These are phyloP conservation scores for Prillingera fragicola DNA, from an alignment of 1,284 basidiomycete species.

Conservation along the genomic window DNA sequence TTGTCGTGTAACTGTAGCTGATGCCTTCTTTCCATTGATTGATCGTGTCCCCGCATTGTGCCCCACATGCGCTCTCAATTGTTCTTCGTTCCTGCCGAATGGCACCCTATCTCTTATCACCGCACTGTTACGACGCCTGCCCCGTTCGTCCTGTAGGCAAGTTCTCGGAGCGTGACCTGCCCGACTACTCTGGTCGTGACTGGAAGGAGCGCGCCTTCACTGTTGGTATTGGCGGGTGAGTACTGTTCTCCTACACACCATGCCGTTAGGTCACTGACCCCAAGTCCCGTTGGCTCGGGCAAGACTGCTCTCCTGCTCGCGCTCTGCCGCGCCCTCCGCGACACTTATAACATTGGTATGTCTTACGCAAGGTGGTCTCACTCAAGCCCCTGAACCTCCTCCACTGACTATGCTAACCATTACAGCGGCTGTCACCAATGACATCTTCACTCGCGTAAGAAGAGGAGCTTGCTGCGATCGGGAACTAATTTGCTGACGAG, in stretches of 20 bases:
- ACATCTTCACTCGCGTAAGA: slow-evolving; percentile 76
- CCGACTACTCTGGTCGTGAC: slow-evolving; percentile 75
- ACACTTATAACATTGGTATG: slow-evolving; percentile 82
- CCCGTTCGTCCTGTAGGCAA: too few relatives aligned
- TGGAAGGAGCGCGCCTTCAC: slow-evolving; percentile 94
- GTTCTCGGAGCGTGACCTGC: slow-evolving; percentile 85
- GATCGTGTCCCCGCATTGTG: too few relatives aligned
- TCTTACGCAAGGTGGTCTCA: background rate
- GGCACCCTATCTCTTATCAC: too few relatives aligned
- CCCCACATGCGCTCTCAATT: too few relatives aligned
- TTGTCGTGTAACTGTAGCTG: too few relatives aligned
- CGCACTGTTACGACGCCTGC: too few relatives aligned
- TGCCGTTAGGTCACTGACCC: slow-evolving; percentile 1
- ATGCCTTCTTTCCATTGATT: too few relatives aligned
- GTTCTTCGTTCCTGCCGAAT: too few relatives aligned
- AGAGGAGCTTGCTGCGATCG: background rate
- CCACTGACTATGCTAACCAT: slow-evolving; percentile 2
- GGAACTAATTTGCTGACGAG: background rate
- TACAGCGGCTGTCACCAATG: slow-evolving; percentile 86
- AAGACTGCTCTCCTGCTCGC: slow-evolving; percentile 93
- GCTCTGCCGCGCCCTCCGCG: slow-evolving; percentile 77
- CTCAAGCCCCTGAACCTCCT: too few relatives aligned
- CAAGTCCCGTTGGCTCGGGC: slow-evolving; percentile 94
- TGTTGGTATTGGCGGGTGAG: slow-evolving; percentile 90
- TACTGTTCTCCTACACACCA: too few relatives aligned